A percentile compares a stretch with the other conserved stretches of the same genome.
These are phyloP conservation scores for Cladorrhinum samala DNA, from an alignment of 495 filamentous ascomycete species.

Conservation along the genomic window DNA sequence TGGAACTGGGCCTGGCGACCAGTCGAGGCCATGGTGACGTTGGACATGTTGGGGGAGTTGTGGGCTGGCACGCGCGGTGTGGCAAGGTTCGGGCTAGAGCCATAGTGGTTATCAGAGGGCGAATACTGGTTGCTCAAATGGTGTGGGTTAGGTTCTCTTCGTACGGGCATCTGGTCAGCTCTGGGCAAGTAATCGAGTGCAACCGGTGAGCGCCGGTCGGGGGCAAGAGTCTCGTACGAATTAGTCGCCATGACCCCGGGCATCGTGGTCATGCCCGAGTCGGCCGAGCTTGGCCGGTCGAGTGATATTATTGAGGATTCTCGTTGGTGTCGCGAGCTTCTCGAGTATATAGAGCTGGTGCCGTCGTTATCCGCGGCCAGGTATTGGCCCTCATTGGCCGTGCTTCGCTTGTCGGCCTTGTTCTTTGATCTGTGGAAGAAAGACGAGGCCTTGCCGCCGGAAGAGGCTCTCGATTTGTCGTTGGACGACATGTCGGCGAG, in stretches of 20 bases:
- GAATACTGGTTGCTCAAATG: slow-evolving; percentile 89
- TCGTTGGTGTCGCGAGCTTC: slow-evolving; percentile 74
- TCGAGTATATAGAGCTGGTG: slow-evolving; percentile 55
- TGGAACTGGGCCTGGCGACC: slow-evolving; percentile 66
- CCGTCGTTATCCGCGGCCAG: slow-evolving; percentile 45
- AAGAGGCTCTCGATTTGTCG: slow-evolving; percentile 78
- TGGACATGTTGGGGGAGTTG: slow-evolving; percentile 29
- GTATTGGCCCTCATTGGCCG: slow-evolving; percentile 47
- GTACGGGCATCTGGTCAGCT: slow-evolving; percentile 54
- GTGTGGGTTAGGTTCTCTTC: slow-evolving; percentile 71
- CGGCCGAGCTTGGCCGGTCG: slow-evolving; percentile 53
- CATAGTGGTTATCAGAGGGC: slow-evolving; percentile 51
- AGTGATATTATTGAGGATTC: slow-evolving; percentile 70
- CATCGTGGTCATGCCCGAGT: slow-evolving; percentile 63
- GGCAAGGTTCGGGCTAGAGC: slow-evolving; percentile 51
- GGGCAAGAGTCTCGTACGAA: slow-evolving; percentile 70
- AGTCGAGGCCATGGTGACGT: slow-evolving; percentile 62
- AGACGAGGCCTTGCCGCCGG: slow-evolving; percentile 64
- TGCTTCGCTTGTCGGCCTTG: slow-evolving; percentile 56
- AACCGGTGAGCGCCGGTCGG: slow-evolving; percentile 64
- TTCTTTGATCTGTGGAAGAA: slow-evolving; percentile 81
- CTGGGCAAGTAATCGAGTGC: slow-evolving; percentile 70
- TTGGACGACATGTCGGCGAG: slow-evolving; percentile 47
- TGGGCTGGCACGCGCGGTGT: slow-evolving; percentile 67
- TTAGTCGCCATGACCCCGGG: slow-evolving; percentile 68